These are phyloP conservation scores for Coniochaeta hoffmannii DNA, from an alignment of 2,329 filamentous ascomycete species.

Conservation along the genomic window DNA sequence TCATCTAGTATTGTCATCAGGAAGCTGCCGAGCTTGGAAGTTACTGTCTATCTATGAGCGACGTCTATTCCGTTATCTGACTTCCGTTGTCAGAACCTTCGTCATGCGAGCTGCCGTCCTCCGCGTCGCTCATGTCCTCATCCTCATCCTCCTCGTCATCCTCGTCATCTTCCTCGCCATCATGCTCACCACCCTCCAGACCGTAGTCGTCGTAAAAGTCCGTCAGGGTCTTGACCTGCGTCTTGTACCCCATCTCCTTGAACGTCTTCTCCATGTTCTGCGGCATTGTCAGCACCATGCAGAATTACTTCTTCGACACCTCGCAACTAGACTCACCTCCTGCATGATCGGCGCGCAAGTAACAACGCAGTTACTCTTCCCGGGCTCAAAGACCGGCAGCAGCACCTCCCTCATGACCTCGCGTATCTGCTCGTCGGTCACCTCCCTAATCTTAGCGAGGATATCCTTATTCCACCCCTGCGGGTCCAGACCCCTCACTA, in stretches of 20 bases:
- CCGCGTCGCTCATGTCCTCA: constrained; percentile 39
- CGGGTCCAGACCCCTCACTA: constrained; percentile 62
- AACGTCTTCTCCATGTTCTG: constrained; percentile 73
- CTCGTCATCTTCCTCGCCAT: constrained; percentile 49
- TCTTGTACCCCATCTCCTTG: constrained; percentile 68
- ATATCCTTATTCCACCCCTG: constrained; percentile 73
- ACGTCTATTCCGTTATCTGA: constrained; percentile 12
- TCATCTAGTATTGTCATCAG: no score
- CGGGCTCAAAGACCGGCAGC: constrained; percentile 71
- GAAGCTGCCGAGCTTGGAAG: no score
- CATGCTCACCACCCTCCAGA: constrained; percentile 52
- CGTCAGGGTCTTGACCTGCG: constrained; percentile 63
- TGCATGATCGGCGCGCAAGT: constrained; percentile 82
- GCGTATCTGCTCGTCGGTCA: constrained; percentile 71
- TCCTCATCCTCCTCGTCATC: constrained; percentile 54
- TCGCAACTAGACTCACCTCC: constrained; percentile 59
- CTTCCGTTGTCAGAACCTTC: constrained; percentile 22
- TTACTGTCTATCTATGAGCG: no score
- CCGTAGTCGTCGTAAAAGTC: constrained; percentile 90
- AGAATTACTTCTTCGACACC: no score
- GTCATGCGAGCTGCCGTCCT: constrained; percentile 23
- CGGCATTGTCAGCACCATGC: constrained; percentile 12
- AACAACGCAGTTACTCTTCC: constrained; percentile 76
- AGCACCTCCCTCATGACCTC: constrained; percentile 67
- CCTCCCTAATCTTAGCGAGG: constrained; percentile 67